Evolutionary conservation across 371 early-diverging fungal species (phyloP).

Genomic region (Mucor plumbeus): DNA sequence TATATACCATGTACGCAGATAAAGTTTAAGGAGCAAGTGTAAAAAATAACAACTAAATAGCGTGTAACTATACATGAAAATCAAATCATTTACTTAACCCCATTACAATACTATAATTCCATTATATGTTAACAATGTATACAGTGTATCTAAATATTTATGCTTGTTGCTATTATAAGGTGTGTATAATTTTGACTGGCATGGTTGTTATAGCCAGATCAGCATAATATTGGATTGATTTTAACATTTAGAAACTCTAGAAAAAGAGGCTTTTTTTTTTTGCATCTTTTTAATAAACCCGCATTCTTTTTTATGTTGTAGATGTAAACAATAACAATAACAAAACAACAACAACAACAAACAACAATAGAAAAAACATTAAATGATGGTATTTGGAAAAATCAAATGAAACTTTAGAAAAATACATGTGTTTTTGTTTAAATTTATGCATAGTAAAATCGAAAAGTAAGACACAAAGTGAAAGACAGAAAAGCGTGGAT

Average conservation of each 20-base stretch:
- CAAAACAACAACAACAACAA: background rate
- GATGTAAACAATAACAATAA: background rate
- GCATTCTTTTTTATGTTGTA: background rate
- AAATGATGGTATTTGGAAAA: background rate
- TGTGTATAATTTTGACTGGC: too few species aligned
- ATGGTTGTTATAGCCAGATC: too few species aligned
- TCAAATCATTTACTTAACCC: too few species aligned
- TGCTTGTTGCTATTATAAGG: background rate
- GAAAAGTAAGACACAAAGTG: too few species aligned
- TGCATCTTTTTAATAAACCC: background rate
- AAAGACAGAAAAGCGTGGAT: background rate
- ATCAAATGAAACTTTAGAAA: background rate
- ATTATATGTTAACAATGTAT: too few species aligned
- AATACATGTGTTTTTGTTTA: background rate
- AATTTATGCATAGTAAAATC: too few species aligned
- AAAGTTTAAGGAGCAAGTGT: background rate
- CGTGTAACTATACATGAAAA: background rate
- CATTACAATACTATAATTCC: too few species aligned
- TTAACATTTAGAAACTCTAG: background rate
- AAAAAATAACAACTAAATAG: background rate
- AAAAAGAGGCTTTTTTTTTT: background rate
- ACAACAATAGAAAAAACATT: background rate
- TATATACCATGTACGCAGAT: background rate
- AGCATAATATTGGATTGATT: background rate
- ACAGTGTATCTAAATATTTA: too few species aligned